Conservation (phyloP, 2,329 filamentous ascomycete species). For the Tolypocladium inflatum region DNA sequence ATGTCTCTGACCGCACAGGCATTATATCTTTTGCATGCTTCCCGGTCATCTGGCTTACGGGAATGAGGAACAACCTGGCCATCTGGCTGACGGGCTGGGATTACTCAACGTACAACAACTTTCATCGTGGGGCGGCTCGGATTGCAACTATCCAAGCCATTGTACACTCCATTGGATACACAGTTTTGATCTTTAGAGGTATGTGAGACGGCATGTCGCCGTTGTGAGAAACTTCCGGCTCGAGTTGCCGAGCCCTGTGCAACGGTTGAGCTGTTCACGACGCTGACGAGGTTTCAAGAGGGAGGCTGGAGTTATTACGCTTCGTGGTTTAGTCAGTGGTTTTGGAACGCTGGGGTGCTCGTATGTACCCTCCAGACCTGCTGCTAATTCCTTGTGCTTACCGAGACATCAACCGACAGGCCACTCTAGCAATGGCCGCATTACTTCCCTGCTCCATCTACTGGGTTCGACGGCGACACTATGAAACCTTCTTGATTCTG, state of each 20-base stretch:
- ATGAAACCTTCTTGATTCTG: constrained; percentile 38
- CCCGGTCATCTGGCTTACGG: constrained; percentile 57
- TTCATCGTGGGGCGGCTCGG: constrained; percentile 58
- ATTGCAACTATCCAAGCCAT: constrained; percentile 53
- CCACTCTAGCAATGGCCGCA: constrained; percentile 34
- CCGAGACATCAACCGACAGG: constrained; percentile 15
- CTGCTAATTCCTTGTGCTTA: background rate
- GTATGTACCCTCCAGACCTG: constrained; percentile 12
- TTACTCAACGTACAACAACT: constrained; percentile 56
- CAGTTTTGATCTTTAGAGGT: constrained; percentile 31
- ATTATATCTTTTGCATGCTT: constrained; percentile 56
- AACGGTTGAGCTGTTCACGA: background rate
- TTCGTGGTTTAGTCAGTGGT: background rate
- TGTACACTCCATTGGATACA: constrained; percentile 52
- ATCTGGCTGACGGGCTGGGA: constrained; percentile 62
- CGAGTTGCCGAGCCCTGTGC: no score
- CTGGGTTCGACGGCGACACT: constrained; percentile 40
- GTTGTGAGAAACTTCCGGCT: background rate
- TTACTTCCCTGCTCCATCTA: constrained; percentile 38
- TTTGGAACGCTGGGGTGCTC: constrained; percentile 39
- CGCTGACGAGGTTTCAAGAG: background rate
- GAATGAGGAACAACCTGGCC: constrained; percentile 55
- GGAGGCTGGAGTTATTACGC: background rate
- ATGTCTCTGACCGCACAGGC: constrained; percentile 53
- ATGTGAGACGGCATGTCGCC: background rate